These are phyloP conservation scores for Ogataea saltuana DNA, from an alignment of 805 yeast species.

Conservation along the genomic window DNA sequence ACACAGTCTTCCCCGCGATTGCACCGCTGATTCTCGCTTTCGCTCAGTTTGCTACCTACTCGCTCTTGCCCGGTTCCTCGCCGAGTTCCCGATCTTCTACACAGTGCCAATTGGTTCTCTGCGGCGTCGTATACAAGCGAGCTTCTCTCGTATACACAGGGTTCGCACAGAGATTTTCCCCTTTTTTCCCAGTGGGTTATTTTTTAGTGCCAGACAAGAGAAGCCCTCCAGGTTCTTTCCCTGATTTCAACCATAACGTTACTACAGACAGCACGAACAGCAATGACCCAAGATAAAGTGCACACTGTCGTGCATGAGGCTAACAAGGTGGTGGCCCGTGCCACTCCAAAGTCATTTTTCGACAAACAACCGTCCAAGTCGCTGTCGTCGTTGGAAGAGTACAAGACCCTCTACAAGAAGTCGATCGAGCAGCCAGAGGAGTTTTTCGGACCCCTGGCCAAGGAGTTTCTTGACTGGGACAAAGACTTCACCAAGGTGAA, in stretches of 20 bases:
- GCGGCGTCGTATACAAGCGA: neutral
- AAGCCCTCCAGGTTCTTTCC: neutral
- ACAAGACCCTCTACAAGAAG: conserved; percentile 66
- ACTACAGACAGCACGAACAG: conserved; percentile 3
- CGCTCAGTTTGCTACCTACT: too few species aligned
- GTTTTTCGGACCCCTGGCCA: conserved; percentile 80
- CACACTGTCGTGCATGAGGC: conserved; percentile 64
- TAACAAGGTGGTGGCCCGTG: conserved; percentile 48
- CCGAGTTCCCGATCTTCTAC: neutral
- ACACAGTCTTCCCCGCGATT: neutral
- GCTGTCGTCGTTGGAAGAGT: conserved; percentile 62
- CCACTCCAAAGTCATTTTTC: conserved; percentile 55
- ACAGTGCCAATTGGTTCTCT: neutral
- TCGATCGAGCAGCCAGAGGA: conserved; percentile 77
- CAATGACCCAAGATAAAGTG: conserved; percentile 27
- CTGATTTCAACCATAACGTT: neutral
- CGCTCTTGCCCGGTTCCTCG: neutral
- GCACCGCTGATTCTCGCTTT: too few species aligned
- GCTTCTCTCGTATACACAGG: neutral
- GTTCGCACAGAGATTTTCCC: neutral
- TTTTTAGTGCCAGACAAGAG: conserved; percentile 1
- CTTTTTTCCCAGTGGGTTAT: neutral
- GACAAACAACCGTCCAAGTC: conserved; percentile 63
- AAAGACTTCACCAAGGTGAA: conserved; percentile 66
- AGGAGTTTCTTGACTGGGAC: conserved; percentile 75